Base-by-base conservation (phyloP, 192 early-diverging fungal species). In the Jimgerdemannia lactiflua region DNA sequence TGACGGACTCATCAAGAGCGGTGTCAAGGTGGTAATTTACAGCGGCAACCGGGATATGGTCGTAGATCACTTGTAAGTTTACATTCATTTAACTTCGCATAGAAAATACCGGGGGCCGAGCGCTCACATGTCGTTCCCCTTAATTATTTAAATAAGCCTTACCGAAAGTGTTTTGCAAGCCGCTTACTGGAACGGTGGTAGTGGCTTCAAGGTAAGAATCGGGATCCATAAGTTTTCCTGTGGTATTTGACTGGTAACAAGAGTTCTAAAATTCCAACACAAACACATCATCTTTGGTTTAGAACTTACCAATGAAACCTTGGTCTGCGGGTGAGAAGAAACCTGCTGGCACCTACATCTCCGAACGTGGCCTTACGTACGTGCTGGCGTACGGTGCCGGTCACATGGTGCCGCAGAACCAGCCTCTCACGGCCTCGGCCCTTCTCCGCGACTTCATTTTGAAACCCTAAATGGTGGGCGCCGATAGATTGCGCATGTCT, bases 331-430 rank as follows among this genome's bases (percentile, higher is more conserved):
- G 29, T 11, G 49, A 54, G 11, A 54, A 54, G 49, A 54, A 54
- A 54, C 43, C 63, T 41, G 41, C 71, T 4, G 71, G 71, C 42
- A 59, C 44, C 0, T 59, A 42, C 71, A 40, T 65, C 63, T 59
- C 71, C 40, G 71, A 72, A 54, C 71, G 71, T 43, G 49, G 49
- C 41, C 65, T 72, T 59, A 72, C 71, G 39, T 72, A 72, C 42
- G 44, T 54, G 3, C 39, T 72, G 63, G 71, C 65, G 14, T 39
- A 72, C 44, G 65, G 65, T 17, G 71, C 71, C 63, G 71, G 71
- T 63, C 71, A 72, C 71, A 54, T 49, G 44, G 71, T 72, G 14
- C 71, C 71, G 4, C 4, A 54, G 11, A 7, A 54, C 11, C 49
- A 54, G 49, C 49, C 49, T 54, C 49, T 4, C 4, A 54, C 4